Evolutionary conservation across 768 basidiomycete genomes (phyloP).

Genomic region (Kwoniella dendrophila): DNA sequence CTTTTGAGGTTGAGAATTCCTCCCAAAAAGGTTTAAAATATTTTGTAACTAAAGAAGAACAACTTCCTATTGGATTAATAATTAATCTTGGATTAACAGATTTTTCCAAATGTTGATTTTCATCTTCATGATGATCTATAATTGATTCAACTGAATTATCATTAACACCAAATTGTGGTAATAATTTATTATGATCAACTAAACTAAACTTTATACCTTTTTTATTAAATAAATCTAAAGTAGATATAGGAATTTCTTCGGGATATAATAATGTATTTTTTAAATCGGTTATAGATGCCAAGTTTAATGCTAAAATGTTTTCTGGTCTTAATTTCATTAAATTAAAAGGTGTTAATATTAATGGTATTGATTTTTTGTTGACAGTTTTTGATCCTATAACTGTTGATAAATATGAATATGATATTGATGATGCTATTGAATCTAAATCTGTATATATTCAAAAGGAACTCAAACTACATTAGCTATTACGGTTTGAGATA

Average conservation of each 20-base stretch:
- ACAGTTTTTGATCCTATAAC: conserved; percentile 57
- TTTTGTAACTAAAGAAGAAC: conserved; percentile 68
- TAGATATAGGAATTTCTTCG: conserved; percentile 65
- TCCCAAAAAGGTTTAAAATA: conserved; percentile 57
- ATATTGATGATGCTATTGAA: conserved; percentile 80
- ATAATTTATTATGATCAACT: conserved; percentile 86
- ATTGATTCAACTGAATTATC: conserved; percentile 67
- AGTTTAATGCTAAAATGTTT: conserved; percentile 73
- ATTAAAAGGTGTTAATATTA: conserved; percentile 68
- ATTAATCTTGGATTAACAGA: conserved; percentile 70
- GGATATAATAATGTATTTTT: conserved; percentile 55
- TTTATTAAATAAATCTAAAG: conserved; percentile 67
- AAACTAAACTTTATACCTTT: conserved; percentile 68
- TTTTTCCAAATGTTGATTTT: conserved; percentile 66
- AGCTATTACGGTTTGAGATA: neutral
- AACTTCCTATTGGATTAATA: conserved; percentile 68
- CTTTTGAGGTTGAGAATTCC: conserved; percentile 25
- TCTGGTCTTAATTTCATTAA: conserved; percentile 83
- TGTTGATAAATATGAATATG: conserved; percentile 75
- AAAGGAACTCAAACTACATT: neutral
- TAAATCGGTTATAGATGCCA: conserved; percentile 58
- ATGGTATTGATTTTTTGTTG: conserved; percentile 67
- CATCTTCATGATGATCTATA: conserved; percentile 91
- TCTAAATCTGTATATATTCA: conserved; percentile 84
- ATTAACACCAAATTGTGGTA: conserved; percentile 41